Conservation (phyloP, 768 basidiomycete genomes). For the Lactarius deliciosus region DNA sequence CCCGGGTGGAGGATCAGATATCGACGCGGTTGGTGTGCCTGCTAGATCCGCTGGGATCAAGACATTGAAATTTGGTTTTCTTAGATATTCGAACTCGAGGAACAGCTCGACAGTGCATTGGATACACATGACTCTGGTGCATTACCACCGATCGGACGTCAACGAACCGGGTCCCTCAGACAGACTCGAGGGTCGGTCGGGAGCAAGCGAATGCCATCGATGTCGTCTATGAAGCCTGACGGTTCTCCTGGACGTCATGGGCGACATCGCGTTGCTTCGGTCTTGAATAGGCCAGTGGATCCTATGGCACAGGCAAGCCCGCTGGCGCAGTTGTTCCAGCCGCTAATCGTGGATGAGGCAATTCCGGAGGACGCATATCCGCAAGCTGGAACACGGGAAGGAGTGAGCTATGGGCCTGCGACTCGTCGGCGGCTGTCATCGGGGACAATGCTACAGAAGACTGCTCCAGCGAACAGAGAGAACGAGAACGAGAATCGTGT, state of each 20-base stretch:
- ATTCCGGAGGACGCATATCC: conserved; percentile 36
- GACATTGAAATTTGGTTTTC: conserved; percentile 11
- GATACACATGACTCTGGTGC: conserved; percentile 46
- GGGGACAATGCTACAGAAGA: conserved; percentile 31
- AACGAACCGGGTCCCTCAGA: conserved; percentile 36
- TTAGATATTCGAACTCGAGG: conserved; percentile 79
- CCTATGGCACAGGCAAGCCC: conserved; percentile 52
- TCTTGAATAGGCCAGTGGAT: conserved; percentile 42
- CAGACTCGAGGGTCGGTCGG: conserved; percentile 15
- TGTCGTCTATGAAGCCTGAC: conserved; percentile 18
- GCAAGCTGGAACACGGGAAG: conserved; percentile 22
- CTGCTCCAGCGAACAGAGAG: conserved; percentile 17
- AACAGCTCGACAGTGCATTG: conserved; percentile 59
- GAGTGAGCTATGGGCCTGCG: conserved; percentile 42
- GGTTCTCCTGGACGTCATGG: conserved; percentile 9
- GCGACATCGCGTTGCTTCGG: conserved; percentile 46
- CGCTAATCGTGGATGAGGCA: conserved; percentile 56
- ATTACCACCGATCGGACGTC: conserved; percentile 33
- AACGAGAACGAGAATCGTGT: conserved; percentile 29
- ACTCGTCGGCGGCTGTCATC: conserved; percentile 43
- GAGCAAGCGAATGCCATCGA: conserved; percentile 17
- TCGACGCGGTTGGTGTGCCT: conserved; percentile 58
- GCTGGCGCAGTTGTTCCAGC: conserved; percentile 73
- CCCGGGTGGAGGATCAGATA: conserved; percentile 68
- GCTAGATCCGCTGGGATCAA: not conserved